Evolutionary conservation across 139 green algal species (phyloP).

Genomic region (Spirogloea muscicola): DNA sequence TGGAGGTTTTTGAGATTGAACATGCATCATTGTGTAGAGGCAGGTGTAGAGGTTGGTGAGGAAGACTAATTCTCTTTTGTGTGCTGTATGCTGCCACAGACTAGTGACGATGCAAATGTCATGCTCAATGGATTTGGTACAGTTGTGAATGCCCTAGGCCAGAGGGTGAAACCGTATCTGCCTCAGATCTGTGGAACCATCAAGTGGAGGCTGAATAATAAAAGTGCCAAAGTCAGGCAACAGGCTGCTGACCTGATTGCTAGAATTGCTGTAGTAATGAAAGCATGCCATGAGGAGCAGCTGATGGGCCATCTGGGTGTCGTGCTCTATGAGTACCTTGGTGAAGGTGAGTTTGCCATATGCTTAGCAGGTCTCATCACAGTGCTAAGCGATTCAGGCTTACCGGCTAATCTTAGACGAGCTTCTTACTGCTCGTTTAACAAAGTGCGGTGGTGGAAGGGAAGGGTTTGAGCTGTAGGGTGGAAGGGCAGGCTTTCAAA

Average conservation of each 20-base stretch:
- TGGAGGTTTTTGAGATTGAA: neutral
- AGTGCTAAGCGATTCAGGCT: too few species aligned
- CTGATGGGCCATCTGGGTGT: conserved; percentile 95
- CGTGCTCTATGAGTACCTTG: conserved; percentile 52
- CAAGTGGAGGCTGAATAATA: conserved; percentile 99
- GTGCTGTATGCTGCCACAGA: conserved; percentile 18
- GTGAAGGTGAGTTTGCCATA: too few species aligned
- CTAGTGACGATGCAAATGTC: conserved; percentile 54
- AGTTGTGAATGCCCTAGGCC: conserved; percentile 86
- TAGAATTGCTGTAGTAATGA: conserved; percentile 90
- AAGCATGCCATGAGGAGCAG: conserved; percentile 91
- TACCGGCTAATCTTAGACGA: too few species aligned
- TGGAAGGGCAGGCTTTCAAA: too few species aligned
- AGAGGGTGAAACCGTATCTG: conserved; percentile 94
- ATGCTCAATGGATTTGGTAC: conserved; percentile 98
- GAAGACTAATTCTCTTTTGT: too few species aligned
- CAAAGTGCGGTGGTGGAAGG: too few species aligned
- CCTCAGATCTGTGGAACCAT: conserved; percentile 98
- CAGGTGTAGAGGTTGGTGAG: neutral
- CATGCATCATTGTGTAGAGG: neutral
- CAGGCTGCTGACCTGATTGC: conserved; percentile 96
- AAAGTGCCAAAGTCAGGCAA: conserved; percentile 88
- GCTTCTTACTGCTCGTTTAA: too few species aligned
- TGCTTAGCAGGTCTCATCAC: too few species aligned
- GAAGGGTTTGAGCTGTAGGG: too few species aligned